These are phyloP conservation scores for Ophiostoma montium DNA, from an alignment of 2,329 filamentous ascomycete genomes.

Conservation along the genomic window DNA sequence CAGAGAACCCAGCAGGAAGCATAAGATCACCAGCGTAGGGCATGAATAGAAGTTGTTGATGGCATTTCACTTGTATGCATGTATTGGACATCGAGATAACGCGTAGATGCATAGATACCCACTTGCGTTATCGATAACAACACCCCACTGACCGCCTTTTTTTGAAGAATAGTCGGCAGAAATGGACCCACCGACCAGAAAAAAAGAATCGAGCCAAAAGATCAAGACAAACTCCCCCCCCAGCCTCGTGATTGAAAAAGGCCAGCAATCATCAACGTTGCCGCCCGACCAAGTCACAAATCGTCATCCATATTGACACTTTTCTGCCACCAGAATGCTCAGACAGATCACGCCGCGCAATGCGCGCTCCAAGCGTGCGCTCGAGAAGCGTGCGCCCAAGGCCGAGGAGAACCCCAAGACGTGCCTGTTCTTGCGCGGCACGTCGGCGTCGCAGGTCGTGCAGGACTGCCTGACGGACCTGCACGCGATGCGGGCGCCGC, in stretches of 20 bases:
- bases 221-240: background rate
- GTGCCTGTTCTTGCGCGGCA: conserved; percentile 78
- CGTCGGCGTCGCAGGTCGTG: conserved; percentile 66
- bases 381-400: conserved; percentile 88
- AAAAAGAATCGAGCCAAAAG: background rate
- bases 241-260: background rate
- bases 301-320: background rate
- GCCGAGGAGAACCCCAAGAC: conserved; percentile 79
- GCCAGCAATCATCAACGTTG: background rate
- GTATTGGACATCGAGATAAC: background rate
- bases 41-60: background rate
- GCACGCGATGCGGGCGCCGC: conserved; percentile 67
- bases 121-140: background rate
- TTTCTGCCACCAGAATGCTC: background rate
- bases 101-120: background rate
- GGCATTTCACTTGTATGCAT: background rate
- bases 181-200: background rate
- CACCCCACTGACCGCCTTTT: background rate
- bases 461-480: conserved; percentile 78
- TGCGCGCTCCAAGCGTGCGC: conserved; percentile 85
- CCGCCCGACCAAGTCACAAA: background rate
- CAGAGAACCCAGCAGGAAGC: conserved; percentile 24
- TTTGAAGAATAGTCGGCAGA: background rate
- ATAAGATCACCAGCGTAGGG: conserved; percentile 25
- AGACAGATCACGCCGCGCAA: conserved; percentile 36